Percentiles rank a stretch among this genome's conserved stretches.
Conservation (phyloP, 1,284 basidiomycete genomes). For the Fomes fomentarius region DNA sequence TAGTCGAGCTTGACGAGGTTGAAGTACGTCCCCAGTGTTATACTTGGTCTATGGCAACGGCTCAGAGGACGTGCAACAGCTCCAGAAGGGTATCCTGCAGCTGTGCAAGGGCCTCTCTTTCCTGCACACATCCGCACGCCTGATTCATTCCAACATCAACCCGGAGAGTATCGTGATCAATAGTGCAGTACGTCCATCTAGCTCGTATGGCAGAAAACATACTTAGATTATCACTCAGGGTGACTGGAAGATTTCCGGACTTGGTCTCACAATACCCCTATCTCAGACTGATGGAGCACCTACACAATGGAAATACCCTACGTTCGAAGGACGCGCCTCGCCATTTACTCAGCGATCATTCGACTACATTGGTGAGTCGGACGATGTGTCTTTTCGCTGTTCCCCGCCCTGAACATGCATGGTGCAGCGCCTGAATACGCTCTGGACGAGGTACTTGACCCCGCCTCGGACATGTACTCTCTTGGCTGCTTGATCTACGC, state of each 20-base stretch:
- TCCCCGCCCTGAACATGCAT: no score
- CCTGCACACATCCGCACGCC: slow-evolving; percentile 87
- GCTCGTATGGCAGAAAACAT: neutral
- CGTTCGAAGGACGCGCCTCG: slow-evolving; percentile 82
- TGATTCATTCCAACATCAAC: slow-evolving; percentile 91
- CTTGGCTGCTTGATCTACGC: slow-evolving; percentile 91
- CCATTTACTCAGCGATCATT: slow-evolving; percentile 89
- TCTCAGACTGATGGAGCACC: slow-evolving; percentile 70
- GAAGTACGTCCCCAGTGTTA: no score
- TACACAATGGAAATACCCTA: slow-evolving; percentile 88
- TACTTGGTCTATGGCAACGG: no score
- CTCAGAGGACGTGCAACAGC: no score
- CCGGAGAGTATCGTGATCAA: slow-evolving; percentile 90
- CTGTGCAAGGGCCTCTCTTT: slow-evolving; percentile 93
- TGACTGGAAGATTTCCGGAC: slow-evolving; percentile 96
- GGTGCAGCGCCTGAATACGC: slow-evolving; percentile 97
- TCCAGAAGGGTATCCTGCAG: slow-evolving; percentile 96
- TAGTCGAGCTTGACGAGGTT: slow-evolving; percentile 87
- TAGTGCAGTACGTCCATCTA: slow-evolving; percentile 62
- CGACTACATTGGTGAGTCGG: slow-evolving; percentile 90
- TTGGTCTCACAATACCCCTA: slow-evolving; percentile 86
- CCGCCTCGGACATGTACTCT: slow-evolving; percentile 94
- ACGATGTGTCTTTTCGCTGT: no score
- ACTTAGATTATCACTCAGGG: slow-evolving; percentile 57
- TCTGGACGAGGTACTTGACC: slow-evolving; percentile 84